Percentiles rank a stretch among this genome's conserved stretches.
These are phyloP conservation scores for Coelastrella sp. DNA, from an alignment of 139 green algal species.

Conservation along the genomic window DNA sequence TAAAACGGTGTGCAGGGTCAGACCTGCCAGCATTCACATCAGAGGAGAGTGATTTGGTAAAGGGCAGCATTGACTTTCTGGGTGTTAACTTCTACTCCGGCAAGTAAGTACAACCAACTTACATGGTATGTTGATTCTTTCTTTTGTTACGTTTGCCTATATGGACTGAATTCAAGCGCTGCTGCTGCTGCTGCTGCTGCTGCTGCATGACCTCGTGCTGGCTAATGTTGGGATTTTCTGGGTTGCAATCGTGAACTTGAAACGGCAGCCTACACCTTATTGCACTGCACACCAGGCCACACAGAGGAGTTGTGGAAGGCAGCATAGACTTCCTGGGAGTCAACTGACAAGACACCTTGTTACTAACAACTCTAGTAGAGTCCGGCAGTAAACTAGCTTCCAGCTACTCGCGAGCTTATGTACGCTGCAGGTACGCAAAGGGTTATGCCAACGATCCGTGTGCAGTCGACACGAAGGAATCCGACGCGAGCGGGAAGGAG, in stretches of 20 bases:
- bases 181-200: background rate
- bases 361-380: too few relatives aligned
- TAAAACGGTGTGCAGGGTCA: conserved; percentile 21
- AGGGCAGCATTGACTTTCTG: conserved; percentile 70
- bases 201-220: too few relatives aligned
- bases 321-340: too few relatives aligned
- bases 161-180: background rate
- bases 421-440: conserved; percentile 16
- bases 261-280: too few relatives aligned
- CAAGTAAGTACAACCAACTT: conserved; percentile 19
- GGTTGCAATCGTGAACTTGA: too few relatives aligned
- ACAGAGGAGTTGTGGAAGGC: too few relatives aligned
- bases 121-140: background rate
- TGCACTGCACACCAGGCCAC: too few relatives aligned
- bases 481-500: background rate
- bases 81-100: conserved; percentile 74
- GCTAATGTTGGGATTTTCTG: too few relatives aligned
- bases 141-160: background rate
- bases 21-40: conserved; percentile 63
- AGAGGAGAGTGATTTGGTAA: conserved; percentile 57
- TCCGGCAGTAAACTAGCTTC: background rate
- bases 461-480: background rate
- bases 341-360: too few relatives aligned
- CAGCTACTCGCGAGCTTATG: background rate
- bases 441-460: background rate